Base-by-base conservation (phyloP, 139 green algal species). In the Tetradesmus lagerheimii region DNA sequence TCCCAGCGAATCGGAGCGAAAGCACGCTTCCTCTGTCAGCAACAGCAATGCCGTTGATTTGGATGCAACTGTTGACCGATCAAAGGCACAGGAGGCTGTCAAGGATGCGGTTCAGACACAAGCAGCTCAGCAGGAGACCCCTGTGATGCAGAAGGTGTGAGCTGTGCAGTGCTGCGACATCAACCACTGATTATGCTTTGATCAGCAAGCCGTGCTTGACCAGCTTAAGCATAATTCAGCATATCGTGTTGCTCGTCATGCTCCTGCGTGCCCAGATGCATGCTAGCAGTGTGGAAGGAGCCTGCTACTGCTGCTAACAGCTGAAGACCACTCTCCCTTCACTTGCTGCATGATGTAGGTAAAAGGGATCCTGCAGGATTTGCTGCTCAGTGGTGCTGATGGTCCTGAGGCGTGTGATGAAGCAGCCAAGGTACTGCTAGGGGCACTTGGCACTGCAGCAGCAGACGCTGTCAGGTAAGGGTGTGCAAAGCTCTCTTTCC, bases 301-400 rank as follows among this genome's bases (percentile, higher is more conserved):
- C 47, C 47, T 71, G 57, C 57, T 31, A 31, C 57, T 31, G 57
- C 57, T n/a, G 25, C 23, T 71, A 6, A 16, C 57, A 41, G 43
- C 29, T 62, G 27, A 27, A 67, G 1, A 8, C 35, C 16, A 35
- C 53, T 29, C 12, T 2, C 11, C 57, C 57, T 71, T 5, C 57
- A n/a, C 9, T 31, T 64, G 50, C 57, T 71, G 57, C 23, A 71
- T n/a, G 12, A 29, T 38, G 29, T 35, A 87, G 82, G 37, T 87
- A 15, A 87, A 87, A 18, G 57, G 82, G 5, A 53, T 87, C 20
- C 35, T 87, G 53, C 82, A 87, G 35, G 47, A 87, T n/a, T 18
- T 87, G 18, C 15, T 87, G 34, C 25, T 53, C 53, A 87, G 64
- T n/a, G 4, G 29, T 12, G 37, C 82, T n/a, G 82, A 87, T 29